Percentiles rank a stretch among this genome's conserved stretches.
phyloP scores from a whole-genome alignment of 495 filamentous ascomycete species.

The Lepraria neglecta region DNA sequence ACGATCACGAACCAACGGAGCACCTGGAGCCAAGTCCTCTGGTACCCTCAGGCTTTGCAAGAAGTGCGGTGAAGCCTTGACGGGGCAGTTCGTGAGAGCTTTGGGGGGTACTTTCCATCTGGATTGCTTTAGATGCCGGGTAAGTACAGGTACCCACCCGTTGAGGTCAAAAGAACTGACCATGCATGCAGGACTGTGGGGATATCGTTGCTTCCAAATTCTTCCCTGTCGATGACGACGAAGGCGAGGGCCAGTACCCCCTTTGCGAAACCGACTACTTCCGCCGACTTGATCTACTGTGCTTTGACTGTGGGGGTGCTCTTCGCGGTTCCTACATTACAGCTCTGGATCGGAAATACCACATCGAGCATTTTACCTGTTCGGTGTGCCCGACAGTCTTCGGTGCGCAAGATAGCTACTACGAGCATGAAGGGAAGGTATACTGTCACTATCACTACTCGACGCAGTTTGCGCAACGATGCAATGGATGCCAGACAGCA shows the following conservation, averaged over 20 bases:
- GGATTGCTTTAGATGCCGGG: constrained; percentile 95
- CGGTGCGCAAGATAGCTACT: constrained; percentile 96
- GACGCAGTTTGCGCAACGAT: constrained; percentile 91
- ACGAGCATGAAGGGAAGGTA: constrained; percentile 93
- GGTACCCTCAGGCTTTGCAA: constrained; percentile 59
- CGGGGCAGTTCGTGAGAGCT: constrained; percentile 92
- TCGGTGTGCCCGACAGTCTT: constrained; percentile 96
- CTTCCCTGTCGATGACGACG: constrained; percentile 90
- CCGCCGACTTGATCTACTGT: constrained; percentile 81
- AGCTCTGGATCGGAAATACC: constrained; percentile 93
- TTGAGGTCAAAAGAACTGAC: constrained; percentile 1
- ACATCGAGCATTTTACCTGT: constrained; percentile 99
- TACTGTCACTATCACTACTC: constrained; percentile 99
- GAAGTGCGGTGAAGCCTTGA: constrained; percentile 79
- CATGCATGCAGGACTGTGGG: constrained; percentile 73
- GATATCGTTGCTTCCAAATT: constrained; percentile 97
- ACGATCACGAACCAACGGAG: constrained; percentile 42
- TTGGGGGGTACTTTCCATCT: constrained; percentile 89
- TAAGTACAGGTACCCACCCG: constrained; percentile 43
- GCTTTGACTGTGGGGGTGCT: constrained; percentile 85
- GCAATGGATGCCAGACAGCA: constrained; percentile 94
- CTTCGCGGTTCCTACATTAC: constrained; percentile 98
- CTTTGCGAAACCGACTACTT: constrained; percentile 99
- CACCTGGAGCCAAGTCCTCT: constrained; percentile 38
- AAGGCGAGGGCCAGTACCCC: constrained; percentile 75